Base-by-base conservation (phyloP, 2,329 filamentous ascomycete genomes). In the Neobulgaria alba region DNA sequence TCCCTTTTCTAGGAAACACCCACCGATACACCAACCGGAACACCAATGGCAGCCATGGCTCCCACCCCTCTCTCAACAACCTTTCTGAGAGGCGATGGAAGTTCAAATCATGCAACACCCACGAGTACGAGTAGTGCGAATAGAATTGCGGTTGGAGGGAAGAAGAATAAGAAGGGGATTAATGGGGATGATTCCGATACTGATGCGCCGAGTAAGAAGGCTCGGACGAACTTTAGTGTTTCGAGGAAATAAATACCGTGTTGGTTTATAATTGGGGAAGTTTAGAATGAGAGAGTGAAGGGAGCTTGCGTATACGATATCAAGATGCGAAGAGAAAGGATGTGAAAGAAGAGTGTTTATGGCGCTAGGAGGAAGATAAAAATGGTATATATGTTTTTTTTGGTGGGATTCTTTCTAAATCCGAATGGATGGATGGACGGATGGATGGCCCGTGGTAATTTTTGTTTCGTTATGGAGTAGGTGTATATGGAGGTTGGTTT, bases 131-230 rank as follows among this genome's bases (percentile, higher is more conserved):
- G 67, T 19, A 26, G 23, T 7, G 57, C 57, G 21, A 66, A 48
- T 32, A 43, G 40, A 33, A 37, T 33, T 8, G 44, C 44, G 5
- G 45, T 60, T 37, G 70, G 65, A 31, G 68, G 59, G 51, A 78
- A 75, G 59, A 66, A 66, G 20, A 65, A 62, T 4, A 61, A 57
- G 33, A 62, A 46, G 3, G 64, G 74, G 18, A 66, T 62, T 4
- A 61, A 57, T 34, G 62, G 46, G 3, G 65, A 74, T 18, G 77
- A 80, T 43, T 79, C 75, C 59, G 77, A 80, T 60, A 72, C 68
- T 16, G 75, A 80, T 41, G 63, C 66, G 12, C 50, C 61, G 36
- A 69, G 72, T 42, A 60, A 59, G 53, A 60, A 60, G 36, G 41
- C 46, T 12, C 46, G 58, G 39, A 56, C 57, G 17, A 55, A 54